These are phyloP conservation scores for Arthrobotrys megalospora DNA, from an alignment of 2,329 filamentous ascomycete genomes.

Conservation along the genomic window DNA sequence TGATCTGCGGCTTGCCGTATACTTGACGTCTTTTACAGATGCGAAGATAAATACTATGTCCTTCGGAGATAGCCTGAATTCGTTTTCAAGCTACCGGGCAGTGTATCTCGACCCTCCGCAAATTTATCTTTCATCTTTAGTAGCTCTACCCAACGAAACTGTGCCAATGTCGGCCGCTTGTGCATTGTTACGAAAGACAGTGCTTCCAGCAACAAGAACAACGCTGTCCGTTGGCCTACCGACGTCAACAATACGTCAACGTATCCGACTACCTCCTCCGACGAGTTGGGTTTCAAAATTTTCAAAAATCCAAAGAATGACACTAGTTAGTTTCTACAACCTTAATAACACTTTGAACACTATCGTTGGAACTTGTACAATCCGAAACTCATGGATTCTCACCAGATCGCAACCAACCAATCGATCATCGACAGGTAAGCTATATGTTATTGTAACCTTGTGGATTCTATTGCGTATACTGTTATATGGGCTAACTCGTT, in stretches of 20 bases:
- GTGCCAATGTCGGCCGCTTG: background rate
- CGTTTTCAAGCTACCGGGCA: too few relatives aligned
- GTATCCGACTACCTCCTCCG: background rate
- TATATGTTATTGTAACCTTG: background rate
- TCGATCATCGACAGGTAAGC: conserved; percentile 62
- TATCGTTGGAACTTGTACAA: background rate
- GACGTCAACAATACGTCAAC: conserved; percentile 29
- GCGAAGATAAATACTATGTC: too few relatives aligned
- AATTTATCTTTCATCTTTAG: too few relatives aligned
- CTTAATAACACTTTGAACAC: background rate
- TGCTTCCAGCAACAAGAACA: background rate
- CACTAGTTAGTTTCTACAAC: conserved; percentile 17
- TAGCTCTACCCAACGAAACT: background rate
- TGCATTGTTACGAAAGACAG: background rate
- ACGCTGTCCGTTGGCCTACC: background rate
- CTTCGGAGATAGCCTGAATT: too few relatives aligned
- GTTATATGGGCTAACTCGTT: background rate
- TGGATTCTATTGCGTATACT: too few relatives aligned
- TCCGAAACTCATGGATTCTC: background rate
- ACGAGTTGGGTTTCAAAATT: background rate
- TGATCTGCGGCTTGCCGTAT: background rate
- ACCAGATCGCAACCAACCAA: conserved; percentile 63
- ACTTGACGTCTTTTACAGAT: background rate
- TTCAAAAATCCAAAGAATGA: conserved; percentile 28
- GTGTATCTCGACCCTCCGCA: too few relatives aligned